phyloP scores from a whole-genome alignment of 805 yeast species.

The Yamadazyma endophytica region DNA sequence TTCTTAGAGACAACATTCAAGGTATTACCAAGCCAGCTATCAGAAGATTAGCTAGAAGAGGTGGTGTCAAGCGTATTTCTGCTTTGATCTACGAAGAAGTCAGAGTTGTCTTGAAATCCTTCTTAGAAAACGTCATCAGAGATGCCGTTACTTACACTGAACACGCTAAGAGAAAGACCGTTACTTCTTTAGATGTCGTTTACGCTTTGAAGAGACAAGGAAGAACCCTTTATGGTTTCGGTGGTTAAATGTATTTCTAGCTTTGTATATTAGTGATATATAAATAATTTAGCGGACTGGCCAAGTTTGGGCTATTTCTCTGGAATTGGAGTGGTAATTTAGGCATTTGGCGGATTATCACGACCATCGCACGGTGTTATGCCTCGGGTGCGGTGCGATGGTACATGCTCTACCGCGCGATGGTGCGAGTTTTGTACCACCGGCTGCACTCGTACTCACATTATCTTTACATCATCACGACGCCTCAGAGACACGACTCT shows the following conservation, averaged over 20 bases:
- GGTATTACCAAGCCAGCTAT: slow-evolving; percentile 99
- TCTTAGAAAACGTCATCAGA: slow-evolving; percentile 95
- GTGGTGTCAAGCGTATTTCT: slow-evolving; percentile 99
- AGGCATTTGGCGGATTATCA: too few relatives aligned
- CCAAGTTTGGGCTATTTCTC: not conserved
- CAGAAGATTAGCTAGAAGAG: slow-evolving; percentile 99
- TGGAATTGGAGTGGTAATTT: not conserved
- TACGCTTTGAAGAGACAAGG: slow-evolving; percentile 99
- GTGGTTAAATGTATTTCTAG: slow-evolving; percentile 60
- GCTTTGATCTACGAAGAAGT: slow-evolving; percentile 98
- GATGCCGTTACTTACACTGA: slow-evolving; percentile 99
- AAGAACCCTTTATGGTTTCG: slow-evolving; percentile 99
- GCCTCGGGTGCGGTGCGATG: too few relatives aligned
- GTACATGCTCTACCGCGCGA: too few relatives aligned
- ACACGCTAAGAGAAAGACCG: slow-evolving; percentile 99
- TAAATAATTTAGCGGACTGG: slow-evolving; percentile 3
- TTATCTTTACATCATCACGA: too few relatives aligned
- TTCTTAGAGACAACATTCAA: slow-evolving; percentile 97
- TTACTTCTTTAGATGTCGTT: slow-evolving; percentile 95
- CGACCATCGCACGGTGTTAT: too few relatives aligned
- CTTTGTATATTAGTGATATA: slow-evolving; percentile 26
- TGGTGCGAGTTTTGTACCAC: too few relatives aligned
- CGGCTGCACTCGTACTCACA: too few relatives aligned
- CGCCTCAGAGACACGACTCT: slow-evolving; percentile 8
- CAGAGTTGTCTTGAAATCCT: slow-evolving; percentile 90